A percentile compares a stretch with the other conserved stretches of the same genome.
These are phyloP conservation scores for Lyophyllum semitale DNA, from an alignment of 768 basidiomycete species.

Conservation along the genomic window DNA sequence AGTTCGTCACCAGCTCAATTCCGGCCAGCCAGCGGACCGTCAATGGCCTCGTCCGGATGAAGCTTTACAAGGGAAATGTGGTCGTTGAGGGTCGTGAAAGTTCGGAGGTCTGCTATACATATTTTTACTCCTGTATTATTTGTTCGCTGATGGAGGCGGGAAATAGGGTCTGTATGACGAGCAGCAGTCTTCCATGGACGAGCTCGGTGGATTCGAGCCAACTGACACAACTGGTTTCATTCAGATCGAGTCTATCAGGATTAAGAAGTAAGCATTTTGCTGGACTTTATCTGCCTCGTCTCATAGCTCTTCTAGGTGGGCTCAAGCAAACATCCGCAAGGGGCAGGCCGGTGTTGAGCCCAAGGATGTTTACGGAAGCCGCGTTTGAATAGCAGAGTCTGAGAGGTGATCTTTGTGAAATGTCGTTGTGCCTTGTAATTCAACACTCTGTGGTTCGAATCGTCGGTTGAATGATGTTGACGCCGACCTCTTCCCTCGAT, in stretches of 20 bases:
- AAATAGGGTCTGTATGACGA: slow-evolving; percentile 90
- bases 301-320: slow-evolving; percentile 59
- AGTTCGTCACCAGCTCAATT: slow-evolving; percentile 89
- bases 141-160: neutral
- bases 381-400: slow-evolving; percentile 34
- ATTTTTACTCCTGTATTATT: neutral
- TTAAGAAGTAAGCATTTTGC: slow-evolving; percentile 77
- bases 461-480: too few species aligned
- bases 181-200: slow-evolving; percentile 96
- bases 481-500: too few species aligned
- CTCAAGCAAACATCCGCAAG: slow-evolving; percentile 82
- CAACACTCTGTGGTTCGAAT: too few species aligned
- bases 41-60: slow-evolving; percentile 88
- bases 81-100: slow-evolving; percentile 90
- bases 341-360: slow-evolving; percentile 79
- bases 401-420: too few species aligned
- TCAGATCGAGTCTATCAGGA: slow-evolving; percentile 94
- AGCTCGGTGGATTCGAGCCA: slow-evolving; percentile 97
- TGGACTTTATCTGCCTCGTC: slow-evolving; percentile 4
- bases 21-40: slow-evolving; percentile 95
- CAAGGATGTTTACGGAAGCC: slow-evolving; percentile 78
- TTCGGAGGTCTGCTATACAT: slow-evolving; percentile 60
- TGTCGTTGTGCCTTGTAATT: neutral
- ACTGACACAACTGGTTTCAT: slow-evolving; percentile 96
- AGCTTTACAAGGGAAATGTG: slow-evolving; percentile 96